A percentile compares a stretch with the other conserved stretches of the same genome.
Evolutionary conservation across 176 grass and related monocot genomes (phyloP).

Genomic region (Lolium multiflorum): DNA sequence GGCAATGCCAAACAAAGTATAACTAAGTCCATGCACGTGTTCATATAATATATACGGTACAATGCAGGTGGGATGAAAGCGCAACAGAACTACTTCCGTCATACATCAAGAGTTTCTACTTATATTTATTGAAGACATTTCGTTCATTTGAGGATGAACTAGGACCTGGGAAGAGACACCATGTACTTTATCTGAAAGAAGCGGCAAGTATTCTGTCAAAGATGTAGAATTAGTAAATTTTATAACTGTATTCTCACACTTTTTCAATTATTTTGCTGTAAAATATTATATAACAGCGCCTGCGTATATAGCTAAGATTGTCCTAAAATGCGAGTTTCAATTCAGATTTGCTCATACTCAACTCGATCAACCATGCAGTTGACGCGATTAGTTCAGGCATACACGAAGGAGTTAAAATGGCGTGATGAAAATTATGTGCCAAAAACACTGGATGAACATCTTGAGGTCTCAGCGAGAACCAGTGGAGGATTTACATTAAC

Average conservation of each 20-base stretch:
- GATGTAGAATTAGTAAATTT: background rate
- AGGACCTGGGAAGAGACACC: slow-evolving; percentile 31
- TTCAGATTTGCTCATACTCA: background rate
- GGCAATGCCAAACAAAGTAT: background rate
- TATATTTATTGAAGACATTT: slow-evolving; percentile 44
- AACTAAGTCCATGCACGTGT: background rate
- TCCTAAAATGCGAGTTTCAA: background rate
- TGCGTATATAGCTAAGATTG: background rate
- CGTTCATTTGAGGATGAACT: slow-evolving; percentile 42
- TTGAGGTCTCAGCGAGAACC: slow-evolving; percentile 35
- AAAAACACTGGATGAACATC: slow-evolving; percentile 47
- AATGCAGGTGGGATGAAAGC: slow-evolving; percentile 46
- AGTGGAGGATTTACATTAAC: slow-evolving; percentile 22
- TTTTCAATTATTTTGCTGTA: background rate
- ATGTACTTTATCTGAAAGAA: slow-evolving; percentile 47
- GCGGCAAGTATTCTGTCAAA: slow-evolving; percentile 17
- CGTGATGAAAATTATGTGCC: slow-evolving; percentile 41
- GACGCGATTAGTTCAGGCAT: slow-evolving; percentile 31
- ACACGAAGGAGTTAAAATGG: slow-evolving; percentile 49
- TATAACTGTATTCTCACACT: background rate
- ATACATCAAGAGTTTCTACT: slow-evolving; percentile 42
- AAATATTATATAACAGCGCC: background rate
- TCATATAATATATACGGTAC: background rate
- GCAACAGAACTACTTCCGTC: slow-evolving; percentile 40
- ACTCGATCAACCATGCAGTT: slow-evolving; percentile 25